Evolutionary conservation across 1,139 yeast species (phyloP), one percentile per base, ranked within the genome.

Genomic region (Nakaseomyces kungkrabaensis): DNA sequence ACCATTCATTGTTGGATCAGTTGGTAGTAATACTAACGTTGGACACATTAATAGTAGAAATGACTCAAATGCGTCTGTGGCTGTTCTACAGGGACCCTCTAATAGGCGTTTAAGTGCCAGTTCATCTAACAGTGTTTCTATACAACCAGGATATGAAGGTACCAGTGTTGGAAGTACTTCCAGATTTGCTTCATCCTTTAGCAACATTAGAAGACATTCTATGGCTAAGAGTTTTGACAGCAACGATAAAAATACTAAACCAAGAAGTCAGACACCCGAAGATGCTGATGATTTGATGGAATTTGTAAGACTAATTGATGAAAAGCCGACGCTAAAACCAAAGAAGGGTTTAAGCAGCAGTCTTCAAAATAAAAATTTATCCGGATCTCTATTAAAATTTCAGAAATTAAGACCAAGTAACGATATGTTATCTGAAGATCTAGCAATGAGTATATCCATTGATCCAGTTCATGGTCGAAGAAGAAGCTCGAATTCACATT

Each of bases 241-340:
- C 45, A 50, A 51, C 9, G 67, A 66, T 25, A 52, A 58, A 34
- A 46, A 52, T 10, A 44, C 54, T 9, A 56, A 51, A 37, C 50
- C 56, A 7, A 27, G n/a, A 2, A 53, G 48, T 38, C 52, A 48
- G 3, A 43, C 49, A 11, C 48, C 56, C n/a, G 58, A 54, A 48
- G 48, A 46, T 47, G 82, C 25, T 56, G 89, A 85, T 52, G 96
- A 85, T 58, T 73, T 89, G 29, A 79, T 85, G 51, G 88, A 84
- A 50, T 90, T 90, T 70, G 86, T 90, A 48, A 76, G 81, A 55
- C 74, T 88, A 78, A 78, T 90, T 47, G 97, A 92, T 56, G 79
- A 84, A 47, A 75, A 79, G 49, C 82, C 79, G 44, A 79, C 78
- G 50, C 73, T 80, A 4, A 76, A 72, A 72, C 72, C 55, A 62